Evolutionary conservation across 2,329 filamentous ascomycete genomes (phyloP), one percentile per base, ranked within the genome.

Genomic region (Cucurbitaria berberidis): DNA sequence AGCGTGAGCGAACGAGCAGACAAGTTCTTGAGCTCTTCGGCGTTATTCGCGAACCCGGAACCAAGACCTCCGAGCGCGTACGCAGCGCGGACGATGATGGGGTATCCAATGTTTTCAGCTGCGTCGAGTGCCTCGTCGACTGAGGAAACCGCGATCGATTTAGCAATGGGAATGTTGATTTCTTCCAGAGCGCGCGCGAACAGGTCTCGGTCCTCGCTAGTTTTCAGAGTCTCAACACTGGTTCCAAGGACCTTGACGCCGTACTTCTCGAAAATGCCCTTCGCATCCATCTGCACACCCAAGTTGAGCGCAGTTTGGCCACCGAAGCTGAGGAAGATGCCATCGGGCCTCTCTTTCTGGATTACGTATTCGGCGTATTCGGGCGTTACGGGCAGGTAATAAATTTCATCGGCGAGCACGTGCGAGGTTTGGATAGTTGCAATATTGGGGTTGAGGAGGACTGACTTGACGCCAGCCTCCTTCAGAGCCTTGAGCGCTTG

Each of bases 281-380:
- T 90, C 74, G 91, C 90, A 81, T 99, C 88, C 92, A 98, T 96
- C 81, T 96, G 86, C 59, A 99, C 93, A 82, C 95, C 95, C 66
- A 98, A 81, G 80, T 98, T 98, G 73, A 99, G 86, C 66, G 90
- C 95, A 30, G 95, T 99, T 82, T 99, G 95, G 46, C 95, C 95
- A 79, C 95, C 95, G 69, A 98, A 99, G 45, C 92, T 95, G 68
- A 98, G 85, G 81, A 98, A 95, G 76, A 99, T 96, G 69, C 93
- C 95, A 81, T 99, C 95, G 36, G 95, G 95, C 74, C 88, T 86
- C 80, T 98, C 95, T 72, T 90, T 89, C 82, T 98, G 92, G 75
- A 99, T 98, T 58, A 99, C 93, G 78, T 98, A 93, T 70, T 89
- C 89, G 73, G 97, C 93, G 79, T 98, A 99, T 84, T 98, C 93